Evolutionary conservation across 2,329 filamentous ascomycete species (phyloP), one percentile per base, ranked within the genome.

Genomic region (Paramyrothecium roridum): DNA sequence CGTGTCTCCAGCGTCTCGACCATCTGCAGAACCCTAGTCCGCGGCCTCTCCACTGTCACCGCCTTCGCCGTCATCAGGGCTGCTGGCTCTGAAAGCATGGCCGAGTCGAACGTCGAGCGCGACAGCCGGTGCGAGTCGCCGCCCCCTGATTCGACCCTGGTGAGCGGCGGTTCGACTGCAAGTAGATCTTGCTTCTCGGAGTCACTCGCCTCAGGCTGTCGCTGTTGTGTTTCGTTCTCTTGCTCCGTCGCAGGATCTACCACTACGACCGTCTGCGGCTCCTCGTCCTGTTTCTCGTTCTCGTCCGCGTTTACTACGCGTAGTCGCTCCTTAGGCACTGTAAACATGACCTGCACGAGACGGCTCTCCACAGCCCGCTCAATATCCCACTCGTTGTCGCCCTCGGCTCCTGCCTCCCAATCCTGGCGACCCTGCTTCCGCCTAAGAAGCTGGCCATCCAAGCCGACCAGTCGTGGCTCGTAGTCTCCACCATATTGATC

Each of bases 341-440:
- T 97, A 71, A 96, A 98, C 84, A 96, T 95, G 66, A 91, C 83
- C 70, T 93, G 89, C 57, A 93, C 89, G 10, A 90, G 77, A 21
- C 88, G 75, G 56, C 82, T 82, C 73, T 91, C 86, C 2, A 88
- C 83, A 2, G 89, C 88, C 54, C 81, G 79, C 68, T 93, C 89
- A 43, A 93, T 84, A 63, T 92, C 89, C 89, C 89, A 90, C 54
- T 91, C 88, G 70, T 84, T 86, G 54, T 88, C 85, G 33, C 66
- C 30, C 11, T 62, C 62, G n/a, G 64, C 61, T 3, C 64, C 70
- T 6, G 60, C 67, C 58, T 81, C 78, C 82, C 82, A 85, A 43
- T 79, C 81, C 11, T 75, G 76, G 3, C 80, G 74, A 10, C 82
- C 82, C 50, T 83, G 80, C 68, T 82, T 83, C 62, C 81, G 68